Evolutionary conservation across 2,329 filamentous ascomycete species (phyloP).

Genomic region (Ceratocystis colombiana): DNA sequence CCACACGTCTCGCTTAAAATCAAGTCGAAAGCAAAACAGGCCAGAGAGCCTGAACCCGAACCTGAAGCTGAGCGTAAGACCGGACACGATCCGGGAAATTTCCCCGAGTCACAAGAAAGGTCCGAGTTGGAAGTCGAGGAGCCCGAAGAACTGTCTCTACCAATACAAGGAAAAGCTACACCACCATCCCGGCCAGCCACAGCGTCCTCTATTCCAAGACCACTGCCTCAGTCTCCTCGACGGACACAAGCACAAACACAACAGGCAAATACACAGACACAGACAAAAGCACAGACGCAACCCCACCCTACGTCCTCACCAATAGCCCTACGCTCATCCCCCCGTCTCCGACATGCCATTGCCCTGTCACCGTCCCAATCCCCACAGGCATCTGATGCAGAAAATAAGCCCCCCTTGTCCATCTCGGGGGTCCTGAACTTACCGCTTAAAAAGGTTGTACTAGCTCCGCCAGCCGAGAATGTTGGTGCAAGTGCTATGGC

Average conservation of each 20-base stretch:
- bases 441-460: conserved; percentile 18
- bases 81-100: conserved; percentile 5
- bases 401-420: conserved; percentile 66
- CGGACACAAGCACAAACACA: conserved; percentile 21
- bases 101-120: conserved; percentile 17
- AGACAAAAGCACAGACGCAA: conserved; percentile 21
- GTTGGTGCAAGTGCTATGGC: background rate
- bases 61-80: background rate
- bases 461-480: background rate
- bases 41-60: conserved; percentile 5
- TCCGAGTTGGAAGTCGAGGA: conserved; percentile 24
- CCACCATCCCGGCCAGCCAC: conserved; percentile 31
- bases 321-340: conserved; percentile 33
- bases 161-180: conserved; percentile 9
- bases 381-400: conserved; percentile 67
- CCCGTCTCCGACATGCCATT: conserved; percentile 42
- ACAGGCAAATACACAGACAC: conserved; percentile 13
- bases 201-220: conserved; percentile 27
- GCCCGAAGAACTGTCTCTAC: conserved; percentile 21
- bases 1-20: background rate
- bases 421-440: conserved; percentile 34
- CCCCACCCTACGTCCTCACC: conserved; percentile 37
- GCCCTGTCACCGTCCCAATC: conserved; percentile 54
- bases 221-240: conserved; percentile 6
- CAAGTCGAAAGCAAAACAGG: background rate